These are phyloP conservation scores for Naematelia encephala DNA, from an alignment of 768 basidiomycete species.

Conservation along the genomic window DNA sequence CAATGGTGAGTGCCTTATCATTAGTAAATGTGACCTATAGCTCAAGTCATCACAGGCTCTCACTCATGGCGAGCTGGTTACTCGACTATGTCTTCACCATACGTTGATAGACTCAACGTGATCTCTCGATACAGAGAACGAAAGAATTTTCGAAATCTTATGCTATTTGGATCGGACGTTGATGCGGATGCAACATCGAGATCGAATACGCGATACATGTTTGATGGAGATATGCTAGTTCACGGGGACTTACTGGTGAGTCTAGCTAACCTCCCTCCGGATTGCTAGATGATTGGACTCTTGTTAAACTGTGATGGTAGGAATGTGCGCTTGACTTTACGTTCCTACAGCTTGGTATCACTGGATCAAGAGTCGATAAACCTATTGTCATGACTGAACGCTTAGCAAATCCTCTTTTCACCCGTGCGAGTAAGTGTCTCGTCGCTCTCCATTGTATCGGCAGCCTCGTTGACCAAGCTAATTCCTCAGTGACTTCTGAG, in stretches of 20 bases:
- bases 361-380: slow-evolving; percentile 70
- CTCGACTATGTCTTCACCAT: slow-evolving; percentile 61
- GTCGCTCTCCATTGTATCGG: slow-evolving; percentile 2
- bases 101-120: slow-evolving; percentile 62
- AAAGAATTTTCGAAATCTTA: slow-evolving; percentile 71
- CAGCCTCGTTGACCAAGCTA: neutral
- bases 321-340: slow-evolving; percentile 92
- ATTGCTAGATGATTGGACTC: no score
- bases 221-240: slow-evolving; percentile 89
- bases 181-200: slow-evolving; percentile 82
- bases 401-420: slow-evolving; percentile 81
- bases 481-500: slow-evolving; percentile 76
- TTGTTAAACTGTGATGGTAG: slow-evolving; percentile 54
- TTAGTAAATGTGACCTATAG: neutral
- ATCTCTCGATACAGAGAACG: slow-evolving; percentile 87
- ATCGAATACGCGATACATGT: slow-evolving; percentile 73
- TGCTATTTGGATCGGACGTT: slow-evolving; percentile 82
- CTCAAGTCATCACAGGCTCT: slow-evolving; percentile 56
- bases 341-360: slow-evolving; percentile 80
- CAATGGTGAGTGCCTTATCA: slow-evolving; percentile 26
- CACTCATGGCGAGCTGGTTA: slow-evolving; percentile 80
- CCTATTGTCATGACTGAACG: slow-evolving; percentile 93
- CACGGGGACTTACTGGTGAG: slow-evolving; percentile 91
- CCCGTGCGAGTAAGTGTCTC: slow-evolving; percentile 66
- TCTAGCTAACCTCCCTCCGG: neutral